These are phyloP conservation scores for Glarea lozoyensis DNA, from an alignment of 495 filamentous ascomycete species.

Conservation along the genomic window DNA sequence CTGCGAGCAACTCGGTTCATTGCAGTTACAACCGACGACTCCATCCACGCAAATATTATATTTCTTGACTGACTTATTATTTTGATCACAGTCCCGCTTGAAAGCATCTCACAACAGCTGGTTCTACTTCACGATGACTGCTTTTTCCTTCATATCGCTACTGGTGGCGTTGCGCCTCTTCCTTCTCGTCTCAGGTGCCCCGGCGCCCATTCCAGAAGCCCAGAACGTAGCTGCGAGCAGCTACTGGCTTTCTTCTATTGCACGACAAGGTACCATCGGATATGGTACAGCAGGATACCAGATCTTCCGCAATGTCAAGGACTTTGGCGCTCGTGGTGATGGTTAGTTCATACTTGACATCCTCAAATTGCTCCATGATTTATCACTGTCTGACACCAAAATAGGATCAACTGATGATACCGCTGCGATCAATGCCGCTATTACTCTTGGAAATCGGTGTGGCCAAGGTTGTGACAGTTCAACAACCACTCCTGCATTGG, in stretches of 20 bases:
- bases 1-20: too few relatives aligned
- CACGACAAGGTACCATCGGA: conserved; percentile 58
- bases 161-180: conserved; percentile 19
- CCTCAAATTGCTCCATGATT: conserved; percentile 4
- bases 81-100: conserved; percentile 13
- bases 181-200: conserved; percentile 14
- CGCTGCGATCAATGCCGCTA: conserved; percentile 79
- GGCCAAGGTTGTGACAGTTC: conserved; percentile 69
- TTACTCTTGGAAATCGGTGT: conserved; percentile 68
- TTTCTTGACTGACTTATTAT: neutral
- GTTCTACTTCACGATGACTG: conserved; percentile 23
- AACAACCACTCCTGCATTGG: conserved; percentile 65
- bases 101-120: conserved; percentile 19
- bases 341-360: conserved; percentile 7
- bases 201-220: conserved; percentile 19
- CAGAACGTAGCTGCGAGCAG: conserved; percentile 18
- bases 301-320: conserved; percentile 81
- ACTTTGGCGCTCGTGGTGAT: conserved; percentile 65
- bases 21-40: too few relatives aligned
- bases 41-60: neutral
- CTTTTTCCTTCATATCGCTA: conserved; percentile 18
- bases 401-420: conserved; percentile 77
- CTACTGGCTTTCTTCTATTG: conserved; percentile 71
- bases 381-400: too few relatives aligned
- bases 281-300: conserved; percentile 56